A percentile compares a stretch with the other conserved stretches of the same genome.
Evolutionary conservation across 2,329 filamentous ascomycete species (phyloP).

Genomic region (Biscogniauxia mediterranea): DNA sequence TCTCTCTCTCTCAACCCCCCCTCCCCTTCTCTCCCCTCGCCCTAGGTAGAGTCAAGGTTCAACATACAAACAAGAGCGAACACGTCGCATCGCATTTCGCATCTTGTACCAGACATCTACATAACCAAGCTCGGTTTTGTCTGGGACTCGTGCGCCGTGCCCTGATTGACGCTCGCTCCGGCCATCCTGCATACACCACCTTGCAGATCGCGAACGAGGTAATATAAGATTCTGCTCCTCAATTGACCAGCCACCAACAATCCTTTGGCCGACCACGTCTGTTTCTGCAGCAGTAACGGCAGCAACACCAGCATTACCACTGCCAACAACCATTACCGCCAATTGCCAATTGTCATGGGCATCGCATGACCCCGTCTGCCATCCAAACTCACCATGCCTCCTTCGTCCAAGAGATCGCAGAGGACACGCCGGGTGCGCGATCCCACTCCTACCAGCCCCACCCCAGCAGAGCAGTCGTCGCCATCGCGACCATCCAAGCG

Average conservation of each 20-base stretch:
- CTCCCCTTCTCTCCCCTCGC: no score
- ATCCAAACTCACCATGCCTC: slow-evolving; percentile 33
- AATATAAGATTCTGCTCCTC: slow-evolving; percentile 2
- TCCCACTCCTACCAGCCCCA: slow-evolving; percentile 29
- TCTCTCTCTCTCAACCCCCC: no score
- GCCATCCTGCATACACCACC: neutral
- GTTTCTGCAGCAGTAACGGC: neutral
- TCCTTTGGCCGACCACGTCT: neutral
- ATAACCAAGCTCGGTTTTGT: neutral
- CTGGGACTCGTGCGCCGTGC: neutral
- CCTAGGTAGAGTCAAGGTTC: no score
- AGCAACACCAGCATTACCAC: neutral
- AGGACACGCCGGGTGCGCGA: slow-evolving; percentile 35
- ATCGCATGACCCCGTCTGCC: slow-evolving; percentile 11
- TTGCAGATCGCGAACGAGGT: slow-evolving; percentile 19
- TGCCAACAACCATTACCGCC: no score
- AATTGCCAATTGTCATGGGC: slow-evolving; percentile 19
- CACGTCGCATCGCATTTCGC: neutral
- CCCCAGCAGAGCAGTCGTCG: slow-evolving; percentile 50
- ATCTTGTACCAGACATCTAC: neutral
- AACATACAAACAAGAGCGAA: no score
- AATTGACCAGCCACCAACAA: neutral
- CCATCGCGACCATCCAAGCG: slow-evolving; percentile 63
- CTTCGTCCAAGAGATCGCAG: slow-evolving; percentile 39
- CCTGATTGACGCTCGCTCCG: neutral